Evolutionary conservation across 2,329 filamentous ascomycete genomes (phyloP).

Genomic region (Fusarium armeniacum): DNA sequence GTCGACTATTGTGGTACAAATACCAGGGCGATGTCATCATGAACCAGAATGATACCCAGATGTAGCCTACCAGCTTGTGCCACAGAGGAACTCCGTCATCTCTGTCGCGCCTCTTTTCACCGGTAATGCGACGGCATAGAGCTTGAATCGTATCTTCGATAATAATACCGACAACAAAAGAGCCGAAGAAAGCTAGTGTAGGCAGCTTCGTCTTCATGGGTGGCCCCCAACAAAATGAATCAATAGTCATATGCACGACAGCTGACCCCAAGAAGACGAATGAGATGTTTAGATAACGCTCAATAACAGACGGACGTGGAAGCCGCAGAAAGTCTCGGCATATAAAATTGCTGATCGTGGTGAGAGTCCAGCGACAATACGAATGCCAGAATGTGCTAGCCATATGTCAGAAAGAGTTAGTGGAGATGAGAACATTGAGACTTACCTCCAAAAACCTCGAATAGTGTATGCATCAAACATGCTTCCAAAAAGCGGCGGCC

Average conservation of each 20-base stretch:
- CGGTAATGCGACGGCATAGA: not conserved
- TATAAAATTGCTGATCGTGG: not conserved
- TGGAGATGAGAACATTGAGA: rapidly evolving
- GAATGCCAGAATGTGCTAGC: not conserved
- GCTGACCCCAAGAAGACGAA: not conserved
- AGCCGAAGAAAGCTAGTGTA: not conserved
- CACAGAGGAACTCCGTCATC: not conserved
- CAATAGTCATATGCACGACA: not conserved
- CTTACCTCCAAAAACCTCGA: not conserved
- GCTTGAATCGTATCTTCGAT: not conserved
- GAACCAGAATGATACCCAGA: not conserved
- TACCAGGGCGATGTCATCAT: not conserved
- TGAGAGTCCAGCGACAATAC: not conserved
- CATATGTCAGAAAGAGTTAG: not conserved
- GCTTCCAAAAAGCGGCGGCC: not conserved
- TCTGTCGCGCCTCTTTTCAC: not conserved
- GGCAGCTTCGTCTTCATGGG: not conserved
- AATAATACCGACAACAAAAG: not conserved
- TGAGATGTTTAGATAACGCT: not conserved
- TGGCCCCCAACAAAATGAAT: not conserved
- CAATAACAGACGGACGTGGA: not conserved
- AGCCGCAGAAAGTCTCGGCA: not conserved
- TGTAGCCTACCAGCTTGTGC: not conserved
- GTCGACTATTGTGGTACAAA: not conserved
- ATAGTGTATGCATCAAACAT: not conserved